A percentile compares a stretch with the other conserved stretches of the same genome.
Conservation (phyloP, 495 filamentous ascomycete species). For the Xeromyces bisporus region DNA sequence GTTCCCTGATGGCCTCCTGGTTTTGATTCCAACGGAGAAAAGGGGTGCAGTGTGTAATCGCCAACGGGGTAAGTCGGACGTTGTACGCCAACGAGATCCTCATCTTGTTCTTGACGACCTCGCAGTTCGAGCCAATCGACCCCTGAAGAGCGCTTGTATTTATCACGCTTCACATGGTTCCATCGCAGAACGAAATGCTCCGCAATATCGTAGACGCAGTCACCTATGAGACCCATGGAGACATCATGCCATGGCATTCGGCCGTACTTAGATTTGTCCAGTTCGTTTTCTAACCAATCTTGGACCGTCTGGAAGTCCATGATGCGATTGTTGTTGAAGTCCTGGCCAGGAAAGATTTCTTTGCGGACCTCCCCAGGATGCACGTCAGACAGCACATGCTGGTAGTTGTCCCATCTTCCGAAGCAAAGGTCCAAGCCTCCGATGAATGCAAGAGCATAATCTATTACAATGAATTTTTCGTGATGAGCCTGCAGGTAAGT, state of each 20-base stretch:
- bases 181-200: slow-evolving; percentile 73
- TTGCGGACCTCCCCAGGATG: slow-evolving; percentile 54
- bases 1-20: slow-evolving; percentile 37
- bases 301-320: slow-evolving; percentile 69
- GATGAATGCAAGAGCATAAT: slow-evolving; percentile 65
- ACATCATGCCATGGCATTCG: slow-evolving; percentile 88
- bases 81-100: slow-evolving; percentile 63
- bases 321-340: slow-evolving; percentile 71
- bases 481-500: slow-evolving; percentile 44
- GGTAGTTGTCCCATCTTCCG: slow-evolving; percentile 62
- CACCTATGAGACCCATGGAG: slow-evolving; percentile 58
- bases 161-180: slow-evolving; percentile 80
- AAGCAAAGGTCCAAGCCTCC: slow-evolving; percentile 79
- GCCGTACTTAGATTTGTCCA: slow-evolving; percentile 63
- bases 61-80: slow-evolving; percentile 58
- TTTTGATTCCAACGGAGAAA: slow-evolving; percentile 33
- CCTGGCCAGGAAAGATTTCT: slow-evolving; percentile 72
- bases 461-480: slow-evolving; percentile 72
- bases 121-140: slow-evolving; percentile 57
- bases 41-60: slow-evolving; percentile 53
- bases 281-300: slow-evolving; percentile 67
- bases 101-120: slow-evolving; percentile 48
- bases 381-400: slow-evolving; percentile 59
- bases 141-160: slow-evolving; percentile 58
- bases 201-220: slow-evolving; percentile 67